Evolutionary conservation across 116 monocot genomes (phyloP).

Genomic region (Posidonia oceanica): DNA sequence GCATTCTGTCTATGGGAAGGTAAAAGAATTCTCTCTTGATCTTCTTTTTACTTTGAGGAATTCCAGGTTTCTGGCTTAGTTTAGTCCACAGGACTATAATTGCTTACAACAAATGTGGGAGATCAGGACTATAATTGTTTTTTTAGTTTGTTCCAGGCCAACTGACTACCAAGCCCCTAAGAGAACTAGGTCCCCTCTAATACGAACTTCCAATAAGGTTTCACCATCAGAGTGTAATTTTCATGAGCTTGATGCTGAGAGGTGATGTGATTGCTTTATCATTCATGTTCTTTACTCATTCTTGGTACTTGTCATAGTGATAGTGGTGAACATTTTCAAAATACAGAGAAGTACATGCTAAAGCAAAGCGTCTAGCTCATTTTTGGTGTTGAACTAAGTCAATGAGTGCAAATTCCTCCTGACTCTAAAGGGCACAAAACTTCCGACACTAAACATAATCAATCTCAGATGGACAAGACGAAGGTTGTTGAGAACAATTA

Average conservation of each 20-base stretch:
- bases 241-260: constrained; percentile 38
- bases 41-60: too few species aligned
- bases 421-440: constrained; percentile 17
- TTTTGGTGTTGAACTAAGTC: constrained; percentile 65
- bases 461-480: constrained; percentile 4
- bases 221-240: constrained; percentile 5
- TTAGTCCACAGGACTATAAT: too few species aligned
- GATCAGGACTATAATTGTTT: too few species aligned
- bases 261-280: constrained; percentile 17
- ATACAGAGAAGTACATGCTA: constrained; percentile 76
- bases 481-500: background rate
- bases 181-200: constrained; percentile 43
- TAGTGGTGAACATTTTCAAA: background rate
- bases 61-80: too few species aligned
- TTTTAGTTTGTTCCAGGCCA: too few species aligned
- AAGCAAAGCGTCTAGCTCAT: constrained; percentile 74
- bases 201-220: constrained; percentile 9
- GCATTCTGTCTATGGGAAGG: too few species aligned
- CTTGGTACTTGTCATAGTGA: background rate
- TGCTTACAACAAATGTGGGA: too few species aligned
- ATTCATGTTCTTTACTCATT: constrained; percentile 3
- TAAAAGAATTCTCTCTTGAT: too few species aligned
- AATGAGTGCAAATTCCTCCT: constrained; percentile 22
- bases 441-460: constrained; percentile 21
- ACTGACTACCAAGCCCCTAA: constrained; percentile 21